Percentiles rank a stretch among this genome's conserved stretches.
phyloP scores from a whole-genome alignment of 768 basidiomycete species.

The Lactarius sp. region DNA sequence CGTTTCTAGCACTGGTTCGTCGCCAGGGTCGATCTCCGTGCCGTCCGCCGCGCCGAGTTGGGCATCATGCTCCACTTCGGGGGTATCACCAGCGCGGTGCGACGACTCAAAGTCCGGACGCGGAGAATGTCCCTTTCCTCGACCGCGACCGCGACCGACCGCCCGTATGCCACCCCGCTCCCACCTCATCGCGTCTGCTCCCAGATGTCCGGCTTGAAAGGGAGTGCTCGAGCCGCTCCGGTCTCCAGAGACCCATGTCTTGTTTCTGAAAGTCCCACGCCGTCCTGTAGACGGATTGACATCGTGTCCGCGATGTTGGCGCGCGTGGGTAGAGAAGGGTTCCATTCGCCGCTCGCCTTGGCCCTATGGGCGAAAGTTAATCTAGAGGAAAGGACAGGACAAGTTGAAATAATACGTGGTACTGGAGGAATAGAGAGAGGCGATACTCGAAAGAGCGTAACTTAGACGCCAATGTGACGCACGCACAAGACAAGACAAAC shows the following conservation, averaged over 20 bases:
- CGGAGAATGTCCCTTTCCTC: too few species aligned
- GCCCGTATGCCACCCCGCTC: constrained; percentile 39
- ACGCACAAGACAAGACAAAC: too few species aligned
- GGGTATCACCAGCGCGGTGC: constrained; percentile 28
- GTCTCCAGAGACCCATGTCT: neutral
- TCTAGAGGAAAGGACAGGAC: too few species aligned
- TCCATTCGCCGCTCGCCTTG: constrained; percentile 1
- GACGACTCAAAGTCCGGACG: neutral
- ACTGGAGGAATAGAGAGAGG: too few species aligned
- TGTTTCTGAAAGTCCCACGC: constrained; percentile 25
- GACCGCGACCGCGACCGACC: constrained; percentile 40
- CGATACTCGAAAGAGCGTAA: too few species aligned
- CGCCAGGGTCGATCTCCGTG: constrained; percentile 31
- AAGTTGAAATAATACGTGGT: too few species aligned
- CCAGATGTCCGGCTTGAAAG: too few species aligned
- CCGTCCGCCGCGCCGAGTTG: constrained; percentile 26
- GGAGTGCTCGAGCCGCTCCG: too few species aligned
- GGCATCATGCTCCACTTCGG: constrained; percentile 24
- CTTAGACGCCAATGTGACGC: too few species aligned
- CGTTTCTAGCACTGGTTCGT: constrained; percentile 48
- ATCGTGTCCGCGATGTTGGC: constrained; percentile 15
- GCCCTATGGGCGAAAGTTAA: too few species aligned
- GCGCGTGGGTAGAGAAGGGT: constrained; percentile 1
- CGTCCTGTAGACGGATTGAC: neutral
- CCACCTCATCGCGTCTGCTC: too few species aligned